Evolutionary conservation across 225 moss, liverwort and hornwort genomes (phyloP).

Genomic region (Climacium dendroides): DNA sequence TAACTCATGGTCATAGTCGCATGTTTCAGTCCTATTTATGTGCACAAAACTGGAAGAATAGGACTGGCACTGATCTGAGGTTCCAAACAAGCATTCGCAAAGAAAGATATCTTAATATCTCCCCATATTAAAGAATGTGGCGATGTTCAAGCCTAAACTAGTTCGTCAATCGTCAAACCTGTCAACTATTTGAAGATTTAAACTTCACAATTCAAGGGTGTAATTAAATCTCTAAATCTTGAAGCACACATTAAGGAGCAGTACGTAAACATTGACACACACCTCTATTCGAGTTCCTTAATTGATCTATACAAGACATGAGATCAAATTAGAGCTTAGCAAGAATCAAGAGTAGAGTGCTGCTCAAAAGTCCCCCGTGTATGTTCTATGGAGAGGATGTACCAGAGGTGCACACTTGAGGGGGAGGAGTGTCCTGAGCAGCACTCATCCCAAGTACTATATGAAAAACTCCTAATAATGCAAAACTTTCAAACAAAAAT

Average conservation of each 20-base stretch:
- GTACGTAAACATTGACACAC: not conserved
- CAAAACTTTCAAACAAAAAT: no score
- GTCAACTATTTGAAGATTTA: not conserved
- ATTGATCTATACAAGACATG: not conserved
- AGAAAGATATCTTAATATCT: not conserved
- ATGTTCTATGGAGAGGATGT: not conserved
- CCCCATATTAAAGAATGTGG: not conserved
- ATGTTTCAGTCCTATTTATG: not conserved
- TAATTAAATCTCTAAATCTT: not conserved
- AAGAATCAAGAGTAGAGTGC: not conserved
- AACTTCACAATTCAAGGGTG: not conserved
- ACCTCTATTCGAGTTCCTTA: not conserved
- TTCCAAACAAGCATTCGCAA: not conserved
- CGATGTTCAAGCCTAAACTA: not conserved
- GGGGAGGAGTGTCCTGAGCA: not conserved
- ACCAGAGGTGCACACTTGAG: not conserved
- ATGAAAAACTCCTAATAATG: not conserved
- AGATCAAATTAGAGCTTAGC: not conserved
- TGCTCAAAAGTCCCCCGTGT: not conserved
- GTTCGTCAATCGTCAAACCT: not conserved
- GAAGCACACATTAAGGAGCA: not conserved
- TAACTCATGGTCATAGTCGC: not conserved
- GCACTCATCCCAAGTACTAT: not conserved
- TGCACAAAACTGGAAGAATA: not conserved
- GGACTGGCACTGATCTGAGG: not conserved